phyloP scores from a whole-genome alignment of 2,329 filamentous ascomycete genomes.

The Simplicillium sp. region DNA sequence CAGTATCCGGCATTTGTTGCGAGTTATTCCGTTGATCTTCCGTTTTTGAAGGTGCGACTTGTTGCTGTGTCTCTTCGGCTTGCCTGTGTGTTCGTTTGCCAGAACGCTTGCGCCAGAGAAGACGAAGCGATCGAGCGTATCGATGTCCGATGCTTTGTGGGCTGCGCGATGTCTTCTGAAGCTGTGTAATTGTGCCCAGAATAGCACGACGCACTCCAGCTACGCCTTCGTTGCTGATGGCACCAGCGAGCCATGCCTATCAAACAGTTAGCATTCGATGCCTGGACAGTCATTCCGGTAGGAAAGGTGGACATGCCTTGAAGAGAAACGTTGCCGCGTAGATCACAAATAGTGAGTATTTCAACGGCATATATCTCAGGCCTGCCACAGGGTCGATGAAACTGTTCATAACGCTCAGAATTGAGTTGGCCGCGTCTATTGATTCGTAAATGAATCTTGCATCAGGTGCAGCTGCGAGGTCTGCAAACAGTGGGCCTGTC shows the following conservation, averaged over 20 bases:
- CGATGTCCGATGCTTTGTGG: slow-evolving; percentile 50
- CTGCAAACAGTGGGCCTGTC: slow-evolving; percentile 34
- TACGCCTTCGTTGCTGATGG: slow-evolving; percentile 44
- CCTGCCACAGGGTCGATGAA: slow-evolving; percentile 48
- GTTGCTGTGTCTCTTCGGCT: slow-evolving; percentile 9
- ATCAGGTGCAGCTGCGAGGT: slow-evolving; percentile 50
- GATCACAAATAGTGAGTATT: slow-evolving; percentile 53
- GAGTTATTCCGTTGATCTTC: slow-evolving; percentile 19
- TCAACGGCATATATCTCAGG: slow-evolving; percentile 53
- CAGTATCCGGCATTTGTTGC: slow-evolving; percentile 6
- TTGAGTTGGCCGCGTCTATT: slow-evolving; percentile 52
- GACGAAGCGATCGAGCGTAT: slow-evolving; percentile 49
- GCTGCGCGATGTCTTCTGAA: slow-evolving; percentile 48
- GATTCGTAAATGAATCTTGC: slow-evolving; percentile 59
- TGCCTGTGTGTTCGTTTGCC: slow-evolving; percentile 9
- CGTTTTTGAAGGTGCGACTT: slow-evolving; percentile 17
- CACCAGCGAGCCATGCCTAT: slow-evolving; percentile 47
- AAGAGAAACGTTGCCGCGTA: slow-evolving; percentile 58
- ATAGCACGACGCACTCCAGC: slow-evolving; percentile 48
- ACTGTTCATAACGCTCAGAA: slow-evolving; percentile 49
- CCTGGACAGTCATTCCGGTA: background rate
- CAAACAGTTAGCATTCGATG: background rate
- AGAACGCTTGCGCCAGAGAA: slow-evolving; percentile 42
- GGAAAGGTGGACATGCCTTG: slow-evolving; percentile 32
- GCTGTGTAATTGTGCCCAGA: slow-evolving; percentile 45